Evolutionary conservation across 176 grass and related monocot genomes (phyloP), one percentile per base, ranked within the genome.

Genomic region (Musa schizocarpa): DNA sequence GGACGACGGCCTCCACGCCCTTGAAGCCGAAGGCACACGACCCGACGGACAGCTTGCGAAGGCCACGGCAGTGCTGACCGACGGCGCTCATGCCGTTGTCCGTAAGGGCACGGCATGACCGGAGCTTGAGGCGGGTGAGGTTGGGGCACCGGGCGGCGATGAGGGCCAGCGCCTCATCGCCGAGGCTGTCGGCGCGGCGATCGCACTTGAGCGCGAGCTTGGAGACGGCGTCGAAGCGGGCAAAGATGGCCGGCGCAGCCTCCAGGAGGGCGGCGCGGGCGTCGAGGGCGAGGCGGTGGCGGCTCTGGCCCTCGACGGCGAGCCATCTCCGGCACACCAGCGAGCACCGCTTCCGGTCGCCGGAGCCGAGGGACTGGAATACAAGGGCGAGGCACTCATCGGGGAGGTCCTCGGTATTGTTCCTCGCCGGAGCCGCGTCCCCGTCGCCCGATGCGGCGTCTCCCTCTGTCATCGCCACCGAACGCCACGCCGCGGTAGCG

Each of bases 131-230:
- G 19, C 70, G 70, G n/a, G 50, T 53, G 50, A 72, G 70, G 1
- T 72, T 72, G 2, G 50, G 70, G 70, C 70, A 72, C 27, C 70
- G 9, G 7, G 70, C 43, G 3, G 50, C 70, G 48, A 53, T 72
- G 19, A 72, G 50, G 9, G 50, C 70, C 17, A 72, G 70, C 19
- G 70, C 50, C 14, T 72, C 70, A 19, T 72, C 70, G 20, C 70
- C 70, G 70, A 72, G 26, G 34, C 70, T 72, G 12, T 69, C 67
- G 67, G 67, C 26, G 29, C 67, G 67, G 34, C 67, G 67, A 14
- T 69, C 67, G 16, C 70, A 72, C 50, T 72, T 72, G 20, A 72
- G 70, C 27, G 70, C 50, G n/a, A 72, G 70, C 50, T 72, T 72
- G 50, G 70, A 9, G 43, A 72, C 70, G 48, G 70, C 43, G 70